phyloP scores from a whole-genome alignment of 2,329 filamentous ascomycete species.

The Fusarium pilosicola region DNA sequence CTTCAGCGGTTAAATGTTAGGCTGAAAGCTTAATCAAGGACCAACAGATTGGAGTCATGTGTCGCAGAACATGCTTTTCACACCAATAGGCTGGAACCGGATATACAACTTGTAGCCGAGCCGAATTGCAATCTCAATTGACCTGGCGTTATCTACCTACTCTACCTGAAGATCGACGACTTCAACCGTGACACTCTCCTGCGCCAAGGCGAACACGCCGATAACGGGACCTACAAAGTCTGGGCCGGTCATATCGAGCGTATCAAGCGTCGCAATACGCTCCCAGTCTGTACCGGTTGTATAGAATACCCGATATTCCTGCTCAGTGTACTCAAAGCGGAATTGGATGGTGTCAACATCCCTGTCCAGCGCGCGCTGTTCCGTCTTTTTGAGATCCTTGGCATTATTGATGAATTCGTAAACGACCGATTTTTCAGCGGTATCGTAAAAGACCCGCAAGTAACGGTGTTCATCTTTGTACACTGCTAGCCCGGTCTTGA shows the following conservation, averaged over 20 bases:
- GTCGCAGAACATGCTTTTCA: not conserved
- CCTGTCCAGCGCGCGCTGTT: not conserved
- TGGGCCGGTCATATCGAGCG: conserved; percentile 12
- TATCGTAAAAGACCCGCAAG: not conserved
- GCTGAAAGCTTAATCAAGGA: conserved; percentile 11
- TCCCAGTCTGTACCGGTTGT: not conserved
- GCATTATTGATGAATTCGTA: conserved; percentile 2
- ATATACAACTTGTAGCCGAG: not conserved
- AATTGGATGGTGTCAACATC: not conserved
- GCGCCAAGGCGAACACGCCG: conserved; percentile 6
- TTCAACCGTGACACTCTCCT: not conserved
- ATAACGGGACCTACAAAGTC: conserved; percentile 23
- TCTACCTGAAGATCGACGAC: conserved; percentile 5
- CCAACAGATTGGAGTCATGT: conserved; percentile 13
- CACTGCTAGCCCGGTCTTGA: not conserved
- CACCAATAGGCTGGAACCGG: not conserved
- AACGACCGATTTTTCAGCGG: not conserved
- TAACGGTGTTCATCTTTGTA: conserved; percentile 22
- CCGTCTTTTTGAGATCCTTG: conserved; percentile 1
- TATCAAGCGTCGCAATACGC: conserved; percentile 2
- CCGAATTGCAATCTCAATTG: not conserved
- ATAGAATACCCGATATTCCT: not conserved
- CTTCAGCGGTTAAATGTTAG: not conserved
- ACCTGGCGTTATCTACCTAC: conserved; percentile 1
- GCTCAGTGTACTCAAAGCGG: conserved; percentile 12